Base-by-base conservation (phyloP, 164 flowering plant genomes). In the Liquidambar formosana region DNA sequence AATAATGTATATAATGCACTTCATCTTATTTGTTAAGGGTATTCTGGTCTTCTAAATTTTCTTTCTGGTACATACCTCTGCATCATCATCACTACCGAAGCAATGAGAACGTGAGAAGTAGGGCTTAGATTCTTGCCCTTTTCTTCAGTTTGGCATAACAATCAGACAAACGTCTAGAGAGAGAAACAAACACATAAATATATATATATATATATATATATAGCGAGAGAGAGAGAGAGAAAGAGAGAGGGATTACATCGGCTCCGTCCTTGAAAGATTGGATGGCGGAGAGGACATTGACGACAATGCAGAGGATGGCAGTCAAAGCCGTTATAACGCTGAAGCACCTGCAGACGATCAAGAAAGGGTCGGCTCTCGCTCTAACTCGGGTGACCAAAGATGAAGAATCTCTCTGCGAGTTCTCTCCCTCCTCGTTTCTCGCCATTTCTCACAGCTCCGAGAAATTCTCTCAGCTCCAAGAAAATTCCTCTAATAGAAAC, bases 281-380 rank as follows among this genome's bases (percentile, higher is more conserved):
- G 26, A 90, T 59, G 9, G 98, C 98, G 10, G 96, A 83, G 65
- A 90, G 73, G 11, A 82, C 78, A 68, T 93, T 96, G 68, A 90
- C 98, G 67, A 61, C 76, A 61, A 90, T 80, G 78, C 99, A 93
- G 54, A 90, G 86, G 52, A 90, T 66, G 4, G 89, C 94, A 22
- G 80, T 70, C 45, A 87, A 27, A 9, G 86, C 52, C 3, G 96
- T 90, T 0, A 96, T 4, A 73, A 92, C 19, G 79, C 97, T 82
- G 84, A 91, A 96, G 77, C 85, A 86, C 28, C 87, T 75, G 73
- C 99, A 95, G 10, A 80, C 78, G 23, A 88, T 71, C 79, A 93
- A 61, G 65, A 93, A 73, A 3, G 89, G 85, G 74, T 91, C 97
- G 2, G 81, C 19, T 62, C 85, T 61, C 13, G 72, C 15, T 27